Evolutionary conservation across 148 eudicot species (phyloP).

Genomic region (Cornus suecica): DNA sequence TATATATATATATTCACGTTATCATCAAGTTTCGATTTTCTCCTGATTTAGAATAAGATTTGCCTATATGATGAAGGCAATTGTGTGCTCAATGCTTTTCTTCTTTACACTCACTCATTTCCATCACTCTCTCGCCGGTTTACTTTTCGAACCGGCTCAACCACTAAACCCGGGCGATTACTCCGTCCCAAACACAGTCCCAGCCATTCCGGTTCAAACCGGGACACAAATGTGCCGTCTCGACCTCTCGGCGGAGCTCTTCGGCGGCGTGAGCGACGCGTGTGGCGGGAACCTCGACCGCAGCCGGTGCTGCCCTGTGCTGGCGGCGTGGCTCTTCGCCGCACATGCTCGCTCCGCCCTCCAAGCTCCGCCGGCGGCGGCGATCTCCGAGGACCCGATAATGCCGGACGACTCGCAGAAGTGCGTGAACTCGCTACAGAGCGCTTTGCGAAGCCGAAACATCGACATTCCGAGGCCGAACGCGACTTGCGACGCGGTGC

Average conservation of each 20-base stretch:
- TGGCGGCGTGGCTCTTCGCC: slow-evolving; percentile 93
- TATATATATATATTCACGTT: no score
- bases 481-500: slow-evolving; percentile 67
- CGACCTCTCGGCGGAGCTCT: slow-evolving; percentile 81
- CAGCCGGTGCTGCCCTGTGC: slow-evolving; percentile 85
- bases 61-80: background rate
- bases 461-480: slow-evolving; percentile 70
- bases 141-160: slow-evolving; percentile 71
- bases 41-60: no score
- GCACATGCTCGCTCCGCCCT: slow-evolving; percentile 84
- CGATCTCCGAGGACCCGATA: slow-evolving; percentile 57
- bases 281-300: slow-evolving; percentile 73
- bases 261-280: slow-evolving; percentile 86
- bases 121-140: slow-evolving; percentile 27
- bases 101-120: background rate
- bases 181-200: slow-evolving; percentile 66
- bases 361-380: slow-evolving; percentile 32
- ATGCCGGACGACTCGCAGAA: slow-evolving; percentile 95
- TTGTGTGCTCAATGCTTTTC: background rate
- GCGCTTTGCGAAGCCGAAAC: slow-evolving; percentile 48
- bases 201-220: slow-evolving; percentile 69
- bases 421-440: slow-evolving; percentile 81
- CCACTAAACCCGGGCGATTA: slow-evolving; percentile 47
- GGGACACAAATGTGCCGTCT: slow-evolving; percentile 51
- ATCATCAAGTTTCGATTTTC: background rate